These are phyloP conservation scores for Aspergillus aculeatus DNA, from an alignment of 2,329 filamentous ascomycete species.

Conservation along the genomic window DNA sequence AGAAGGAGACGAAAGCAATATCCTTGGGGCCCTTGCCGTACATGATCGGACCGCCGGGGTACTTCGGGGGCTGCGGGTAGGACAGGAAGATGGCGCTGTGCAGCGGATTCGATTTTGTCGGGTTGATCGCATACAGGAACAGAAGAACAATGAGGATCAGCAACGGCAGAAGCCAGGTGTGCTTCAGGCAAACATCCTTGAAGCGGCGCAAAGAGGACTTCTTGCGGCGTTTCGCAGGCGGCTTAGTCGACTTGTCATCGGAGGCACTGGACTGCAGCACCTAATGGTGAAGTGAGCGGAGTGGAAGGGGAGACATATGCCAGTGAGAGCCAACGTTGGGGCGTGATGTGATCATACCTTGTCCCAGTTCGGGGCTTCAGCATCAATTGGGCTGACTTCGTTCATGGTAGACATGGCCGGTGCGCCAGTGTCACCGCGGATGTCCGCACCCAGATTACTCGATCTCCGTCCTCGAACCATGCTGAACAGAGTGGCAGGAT, in stretches of 20 bases:
- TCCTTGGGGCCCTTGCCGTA: constrained; percentile 91
- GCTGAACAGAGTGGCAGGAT: neutral
- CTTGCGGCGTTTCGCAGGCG: constrained; percentile 46
- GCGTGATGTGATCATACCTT: constrained; percentile 25
- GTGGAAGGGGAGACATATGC: constrained; percentile 4
- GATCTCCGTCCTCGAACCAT: constrained; percentile 46
- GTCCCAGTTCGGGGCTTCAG: constrained; percentile 29
- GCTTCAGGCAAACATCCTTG: constrained; percentile 44
- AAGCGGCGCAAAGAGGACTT: constrained; percentile 44
- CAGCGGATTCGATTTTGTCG: constrained; percentile 73
- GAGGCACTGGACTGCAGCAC: constrained; percentile 21
- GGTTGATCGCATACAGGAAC: constrained; percentile 70
- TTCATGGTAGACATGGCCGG: constrained; percentile 49
- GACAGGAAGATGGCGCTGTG: constrained; percentile 85
- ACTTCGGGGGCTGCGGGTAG: constrained; percentile 67
- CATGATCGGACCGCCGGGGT: constrained; percentile 54
- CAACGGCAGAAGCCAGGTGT: constrained; percentile 68
- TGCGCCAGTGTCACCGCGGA: constrained; percentile 47
- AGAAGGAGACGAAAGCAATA: constrained; percentile 83
- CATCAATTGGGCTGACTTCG: constrained; percentile 33
- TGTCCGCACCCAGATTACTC: constrained; percentile 47
- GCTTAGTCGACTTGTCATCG: constrained; percentile 32
- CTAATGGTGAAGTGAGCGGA: constrained; percentile 15
- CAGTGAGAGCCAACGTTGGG: neutral
- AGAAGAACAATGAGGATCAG: constrained; percentile 64